Evolutionary conservation across 1,139 yeast species (phyloP).

Genomic region (Kurtzmaniella quercitrusa): DNA sequence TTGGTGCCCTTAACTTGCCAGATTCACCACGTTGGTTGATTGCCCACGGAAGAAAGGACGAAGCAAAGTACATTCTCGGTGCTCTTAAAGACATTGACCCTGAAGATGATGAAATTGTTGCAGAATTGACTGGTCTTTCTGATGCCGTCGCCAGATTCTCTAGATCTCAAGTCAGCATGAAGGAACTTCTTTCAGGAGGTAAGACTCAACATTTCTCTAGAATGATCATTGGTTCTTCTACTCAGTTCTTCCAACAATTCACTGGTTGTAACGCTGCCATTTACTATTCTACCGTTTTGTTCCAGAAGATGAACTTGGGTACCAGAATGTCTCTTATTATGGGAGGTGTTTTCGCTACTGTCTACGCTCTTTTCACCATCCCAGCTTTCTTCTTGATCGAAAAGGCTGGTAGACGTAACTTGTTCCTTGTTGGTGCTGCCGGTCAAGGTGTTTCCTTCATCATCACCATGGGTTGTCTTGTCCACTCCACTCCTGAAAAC

Average conservation of each 20-base stretch:
- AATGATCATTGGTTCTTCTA: conserved; percentile 58
- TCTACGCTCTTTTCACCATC: conserved; percentile 58
- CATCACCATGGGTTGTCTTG: conserved; percentile 41
- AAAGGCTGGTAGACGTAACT: conserved; percentile 62
- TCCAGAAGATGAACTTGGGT: conserved; percentile 47
- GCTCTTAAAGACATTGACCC: conserved; percentile 33
- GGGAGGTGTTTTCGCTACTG: conserved; percentile 63
- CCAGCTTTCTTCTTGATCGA: conserved; percentile 66
- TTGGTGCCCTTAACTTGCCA: conserved; percentile 43
- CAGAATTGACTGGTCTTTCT: conserved; percentile 37
- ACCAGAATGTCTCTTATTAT: conserved; percentile 52
- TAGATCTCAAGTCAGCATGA: conserved; percentile 35
- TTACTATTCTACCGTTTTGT: conserved; percentile 62
- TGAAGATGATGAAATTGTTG: conserved; percentile 45
- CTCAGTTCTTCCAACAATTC: conserved; percentile 50
- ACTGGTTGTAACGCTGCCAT: conserved; percentile 69
- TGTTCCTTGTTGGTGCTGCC: conserved; percentile 46
- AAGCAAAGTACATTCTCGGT: conserved; percentile 39
- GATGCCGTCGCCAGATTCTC: conserved; percentile 42
- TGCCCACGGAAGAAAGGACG: conserved; percentile 46
- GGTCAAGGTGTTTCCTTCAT: conserved; percentile 43
- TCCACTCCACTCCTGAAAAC: conserved; percentile 25
- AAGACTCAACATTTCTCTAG: conserved; percentile 53
- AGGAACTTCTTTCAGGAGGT: conserved; percentile 56
- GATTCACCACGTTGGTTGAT: conserved; percentile 64